These are phyloP conservation scores for Talaromyces funiculosus DNA, from an alignment of 2,329 filamentous ascomycete genomes.

Conservation along the genomic window DNA sequence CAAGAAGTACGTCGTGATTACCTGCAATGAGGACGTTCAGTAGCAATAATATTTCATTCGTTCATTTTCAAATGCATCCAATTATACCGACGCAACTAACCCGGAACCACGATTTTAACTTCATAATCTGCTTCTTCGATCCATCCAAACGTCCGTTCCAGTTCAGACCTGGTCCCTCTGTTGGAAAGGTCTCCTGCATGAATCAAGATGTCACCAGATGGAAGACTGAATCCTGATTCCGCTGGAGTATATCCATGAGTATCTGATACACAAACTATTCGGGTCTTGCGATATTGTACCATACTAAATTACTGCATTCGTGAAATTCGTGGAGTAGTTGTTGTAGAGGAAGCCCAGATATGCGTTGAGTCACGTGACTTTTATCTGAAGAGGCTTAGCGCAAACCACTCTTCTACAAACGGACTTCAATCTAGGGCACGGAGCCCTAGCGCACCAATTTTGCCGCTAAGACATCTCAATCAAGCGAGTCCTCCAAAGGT, in stretches of 20 bases:
- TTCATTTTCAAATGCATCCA: not conserved
- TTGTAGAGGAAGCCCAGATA: not conserved
- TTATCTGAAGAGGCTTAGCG: not conserved
- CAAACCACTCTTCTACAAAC: not conserved
- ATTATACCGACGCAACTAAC: conserved; percentile 29
- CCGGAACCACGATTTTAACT: conserved; percentile 51
- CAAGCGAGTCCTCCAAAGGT: conserved; percentile 34
- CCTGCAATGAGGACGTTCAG: conserved; percentile 32
- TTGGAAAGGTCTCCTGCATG: conserved; percentile 57
- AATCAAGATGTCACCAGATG: conserved; percentile 53
- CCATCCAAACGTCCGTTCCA: conserved; percentile 50
- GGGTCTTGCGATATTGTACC: conserved; percentile 35
- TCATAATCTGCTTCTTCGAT: conserved; percentile 49
- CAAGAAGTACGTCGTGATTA: conserved; percentile 55
- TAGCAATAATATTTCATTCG: not conserved
- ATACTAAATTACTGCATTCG: not conserved
- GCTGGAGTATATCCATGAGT: conserved; percentile 50
- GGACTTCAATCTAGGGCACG: conserved; percentile 30
- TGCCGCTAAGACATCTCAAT: conserved; percentile 28
- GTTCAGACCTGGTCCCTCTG: conserved; percentile 47
- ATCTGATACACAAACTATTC: conserved; percentile 56
- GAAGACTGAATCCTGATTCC: conserved; percentile 46
- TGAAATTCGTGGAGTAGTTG: not conserved
- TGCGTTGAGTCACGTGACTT: not conserved
- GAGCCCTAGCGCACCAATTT: conserved; percentile 16